A percentile compares a stretch with the other conserved stretches of the same genome.
Evolutionary conservation across 2,329 filamentous ascomycete species (phyloP).

Genomic region (Pseudogymnoascus sp.): DNA sequence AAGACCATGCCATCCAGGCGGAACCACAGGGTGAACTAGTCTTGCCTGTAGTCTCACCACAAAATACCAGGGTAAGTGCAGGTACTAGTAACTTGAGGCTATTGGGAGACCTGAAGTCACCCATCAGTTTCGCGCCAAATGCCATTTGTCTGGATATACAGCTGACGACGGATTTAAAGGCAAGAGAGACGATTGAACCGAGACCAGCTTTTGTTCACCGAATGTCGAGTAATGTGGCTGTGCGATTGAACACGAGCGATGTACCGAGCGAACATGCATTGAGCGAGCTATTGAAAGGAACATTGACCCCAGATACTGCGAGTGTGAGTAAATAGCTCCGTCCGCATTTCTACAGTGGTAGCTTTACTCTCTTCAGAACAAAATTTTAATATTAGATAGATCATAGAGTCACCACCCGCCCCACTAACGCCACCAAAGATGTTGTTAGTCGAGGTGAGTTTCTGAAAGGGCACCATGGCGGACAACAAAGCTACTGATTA

Average conservation of each 20-base stretch:
- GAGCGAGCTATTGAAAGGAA: background rate
- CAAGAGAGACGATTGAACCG: background rate
- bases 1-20: background rate
- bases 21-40: background rate
- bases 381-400: background rate
- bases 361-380: background rate
- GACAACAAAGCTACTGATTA: slow-evolving; percentile 17
- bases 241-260: background rate
- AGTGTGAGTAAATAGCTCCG: background rate
- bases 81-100: slow-evolving; percentile 13
- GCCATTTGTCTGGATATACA: background rate
- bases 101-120: slow-evolving; percentile 1
- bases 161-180: background rate
- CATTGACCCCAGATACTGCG: background rate
- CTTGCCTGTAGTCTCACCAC: slow-evolving; percentile 6
- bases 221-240: background rate
- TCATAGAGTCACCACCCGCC: background rate
- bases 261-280: background rate
- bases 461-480: slow-evolving; percentile 7
- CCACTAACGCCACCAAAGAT: slow-evolving; percentile 14
- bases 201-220: background rate
- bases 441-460: slow-evolving; percentile 20
- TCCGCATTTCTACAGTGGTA: background rate
- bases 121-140: slow-evolving; percentile 20
- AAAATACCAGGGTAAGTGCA: slow-evolving; percentile 14